A percentile compares a stretch with the other conserved stretches of the same genome.
Evolutionary conservation across 2,329 filamentous ascomycete species (phyloP).

Genomic region (Aspergillus sp.): DNA sequence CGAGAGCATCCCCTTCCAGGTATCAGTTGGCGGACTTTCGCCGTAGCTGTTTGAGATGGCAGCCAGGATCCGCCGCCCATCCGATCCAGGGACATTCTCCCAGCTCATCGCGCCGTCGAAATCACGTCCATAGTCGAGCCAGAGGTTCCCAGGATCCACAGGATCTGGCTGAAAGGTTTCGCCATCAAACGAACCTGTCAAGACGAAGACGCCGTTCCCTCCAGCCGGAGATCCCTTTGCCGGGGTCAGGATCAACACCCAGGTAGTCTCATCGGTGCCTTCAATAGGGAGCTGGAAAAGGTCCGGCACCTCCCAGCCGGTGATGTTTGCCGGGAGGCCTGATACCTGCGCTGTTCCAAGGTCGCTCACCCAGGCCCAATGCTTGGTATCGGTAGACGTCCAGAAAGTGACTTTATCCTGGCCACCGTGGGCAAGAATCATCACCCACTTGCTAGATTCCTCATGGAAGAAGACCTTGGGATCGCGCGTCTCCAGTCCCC

Average conservation of each 20-base stretch:
- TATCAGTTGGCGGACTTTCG: constrained; percentile 5
- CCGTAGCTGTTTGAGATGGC: constrained; percentile 11
- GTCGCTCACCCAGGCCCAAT: constrained; percentile 1
- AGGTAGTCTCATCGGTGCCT: constrained; percentile 2
- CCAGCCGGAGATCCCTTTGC: constrained; percentile 10
- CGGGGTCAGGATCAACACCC: constrained; percentile 5
- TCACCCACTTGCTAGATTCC: neutral
- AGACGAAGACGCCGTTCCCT: constrained; percentile 4
- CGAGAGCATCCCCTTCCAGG: constrained; percentile 15
- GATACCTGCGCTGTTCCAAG: neutral
- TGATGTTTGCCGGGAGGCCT: no score
- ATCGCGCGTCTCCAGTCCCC: constrained; percentile 4
- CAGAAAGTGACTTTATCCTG: constrained; percentile 11
- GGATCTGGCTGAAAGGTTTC: neutral
- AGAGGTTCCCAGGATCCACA: neutral
- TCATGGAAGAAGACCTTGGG: constrained; percentile 12
- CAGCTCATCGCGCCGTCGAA: constrained; percentile 12
- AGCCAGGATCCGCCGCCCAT: constrained; percentile 8
- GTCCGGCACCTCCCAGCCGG: constrained; percentile 5
- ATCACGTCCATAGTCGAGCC: constrained; percentile 12
- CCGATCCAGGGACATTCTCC: constrained; percentile 8
- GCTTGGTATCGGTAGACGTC: neutral
- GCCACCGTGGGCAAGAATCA: constrained; percentile 9
- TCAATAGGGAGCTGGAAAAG: constrained; percentile 8
- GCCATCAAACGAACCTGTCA: constrained; percentile 7